phyloP scores from a whole-genome alignment of 164 flowering plant genomes.

The Tetrastigma voinierianum region DNA sequence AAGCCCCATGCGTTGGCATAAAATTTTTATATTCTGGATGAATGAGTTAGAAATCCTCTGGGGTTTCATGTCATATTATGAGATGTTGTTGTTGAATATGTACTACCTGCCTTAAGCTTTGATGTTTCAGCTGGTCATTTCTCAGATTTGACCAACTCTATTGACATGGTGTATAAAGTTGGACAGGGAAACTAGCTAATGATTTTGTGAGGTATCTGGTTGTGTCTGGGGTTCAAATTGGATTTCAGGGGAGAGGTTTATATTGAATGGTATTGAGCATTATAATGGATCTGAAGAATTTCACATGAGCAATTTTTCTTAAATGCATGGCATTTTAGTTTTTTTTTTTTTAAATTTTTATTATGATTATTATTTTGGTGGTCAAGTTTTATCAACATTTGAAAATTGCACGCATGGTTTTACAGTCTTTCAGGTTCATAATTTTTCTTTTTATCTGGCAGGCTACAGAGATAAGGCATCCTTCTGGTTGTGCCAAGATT shows the following conservation, averaged over 20 bases:
- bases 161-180: background rate
- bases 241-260: background rate
- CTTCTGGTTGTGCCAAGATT: conserved; percentile 81
- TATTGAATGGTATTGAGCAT: background rate
- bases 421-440: conserved; percentile 5
- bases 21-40: background rate
- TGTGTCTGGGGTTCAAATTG: background rate
- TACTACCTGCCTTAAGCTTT: background rate
- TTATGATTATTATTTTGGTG: too few relatives aligned
- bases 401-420: background rate
- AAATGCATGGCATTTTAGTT: background rate
- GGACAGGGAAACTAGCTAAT: background rate
- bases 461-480: conserved; percentile 74
- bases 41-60: background rate
- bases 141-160: background rate
- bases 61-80: background rate
- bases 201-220: background rate
- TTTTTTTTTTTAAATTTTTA: too few relatives aligned
- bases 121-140: background rate
- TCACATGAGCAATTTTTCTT: background rate
- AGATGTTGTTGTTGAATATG: background rate
- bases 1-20: background rate
- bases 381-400: background rate
- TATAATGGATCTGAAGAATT: background rate
- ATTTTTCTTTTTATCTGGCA: conserved; percentile 27